Conservation (phyloP, 1,139 yeast species). For the Suzukiozyma palmioleophila region DNA sequence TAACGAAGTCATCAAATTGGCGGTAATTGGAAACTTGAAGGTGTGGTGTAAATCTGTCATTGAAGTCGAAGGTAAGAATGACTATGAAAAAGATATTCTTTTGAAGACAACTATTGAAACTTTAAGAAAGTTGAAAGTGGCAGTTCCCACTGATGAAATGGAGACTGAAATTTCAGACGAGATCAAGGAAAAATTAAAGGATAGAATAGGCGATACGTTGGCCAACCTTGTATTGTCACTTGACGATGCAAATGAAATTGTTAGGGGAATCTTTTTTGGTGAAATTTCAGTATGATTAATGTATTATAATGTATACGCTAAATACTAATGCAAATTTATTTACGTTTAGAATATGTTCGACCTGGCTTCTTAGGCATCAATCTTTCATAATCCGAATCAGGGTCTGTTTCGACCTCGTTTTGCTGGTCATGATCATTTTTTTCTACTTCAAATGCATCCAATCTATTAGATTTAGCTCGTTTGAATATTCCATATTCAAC, state of each 20-base stretch:
- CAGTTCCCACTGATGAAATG: slow-evolving; percentile 23
- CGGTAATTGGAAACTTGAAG: slow-evolving; percentile 77
- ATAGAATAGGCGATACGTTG: slow-evolving; percentile 60
- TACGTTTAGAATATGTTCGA: slow-evolving; percentile 9
- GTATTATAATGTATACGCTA: slow-evolving; percentile 8
- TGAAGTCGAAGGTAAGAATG: slow-evolving; percentile 32
- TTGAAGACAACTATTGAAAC: slow-evolving; percentile 52
- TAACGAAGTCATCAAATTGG: slow-evolving; percentile 79
- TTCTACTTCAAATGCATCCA: neutral
- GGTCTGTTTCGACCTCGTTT: slow-evolving; percentile 6
- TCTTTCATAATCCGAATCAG: slow-evolving; percentile 14
- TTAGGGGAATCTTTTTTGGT: slow-evolving; percentile 76
- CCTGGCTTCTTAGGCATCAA: slow-evolving; percentile 8
- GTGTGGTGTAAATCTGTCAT: slow-evolving; percentile 68
- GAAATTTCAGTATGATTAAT: slow-evolving; percentile 33
- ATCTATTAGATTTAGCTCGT: neutral
- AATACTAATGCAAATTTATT: slow-evolving; percentile 3
- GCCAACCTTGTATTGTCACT: slow-evolving; percentile 48
- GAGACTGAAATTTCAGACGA: slow-evolving; percentile 37
- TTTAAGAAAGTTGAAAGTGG: slow-evolving; percentile 41
- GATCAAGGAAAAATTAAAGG: slow-evolving; percentile 42
- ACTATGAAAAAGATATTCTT: slow-evolving; percentile 43
- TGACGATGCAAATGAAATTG: slow-evolving; percentile 52
- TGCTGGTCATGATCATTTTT: neutral
- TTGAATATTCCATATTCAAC: slow-evolving; percentile 3